Evolutionary conservation across 2,329 filamentous ascomycete species (phyloP).

Genomic region (Sporothrix humicola): DNA sequence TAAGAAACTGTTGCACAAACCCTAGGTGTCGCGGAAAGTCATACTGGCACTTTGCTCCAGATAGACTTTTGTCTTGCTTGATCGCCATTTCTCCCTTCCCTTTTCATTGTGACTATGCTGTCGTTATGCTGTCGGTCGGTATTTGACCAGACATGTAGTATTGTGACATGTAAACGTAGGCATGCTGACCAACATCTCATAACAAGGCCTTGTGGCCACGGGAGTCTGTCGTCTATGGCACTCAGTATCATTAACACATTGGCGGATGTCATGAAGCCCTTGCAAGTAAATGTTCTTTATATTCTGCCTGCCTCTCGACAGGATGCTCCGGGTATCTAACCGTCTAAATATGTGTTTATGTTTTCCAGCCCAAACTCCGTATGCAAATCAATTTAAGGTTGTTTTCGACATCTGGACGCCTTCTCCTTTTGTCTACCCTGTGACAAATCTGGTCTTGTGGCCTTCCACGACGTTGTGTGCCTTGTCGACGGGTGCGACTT

Average conservation of each 20-base stretch:
- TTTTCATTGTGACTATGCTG: constrained; percentile 40
- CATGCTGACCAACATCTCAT: background rate
- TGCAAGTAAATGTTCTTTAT: background rate
- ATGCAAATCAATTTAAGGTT: background rate
- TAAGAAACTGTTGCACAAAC: constrained; percentile 53
- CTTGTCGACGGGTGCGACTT: background rate
- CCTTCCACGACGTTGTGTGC: constrained; percentile 32
- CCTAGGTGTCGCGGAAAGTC: constrained; percentile 90
- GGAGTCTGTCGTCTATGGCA: too few relatives aligned
- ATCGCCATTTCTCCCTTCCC: constrained; percentile 71
- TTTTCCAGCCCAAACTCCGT: constrained; percentile 23
- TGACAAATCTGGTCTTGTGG: constrained; percentile 31
- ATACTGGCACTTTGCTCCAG: constrained; percentile 49
- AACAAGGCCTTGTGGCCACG: too few relatives aligned
- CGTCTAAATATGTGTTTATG: background rate
- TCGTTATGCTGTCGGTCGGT: constrained; percentile 25
- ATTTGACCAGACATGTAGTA: constrained; percentile 41
- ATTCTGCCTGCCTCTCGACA: constrained; percentile 14
- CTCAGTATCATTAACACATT: background rate
- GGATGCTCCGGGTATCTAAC: constrained; percentile 21
- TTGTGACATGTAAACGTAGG: background rate
- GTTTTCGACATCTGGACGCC: background rate
- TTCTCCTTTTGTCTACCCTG: background rate
- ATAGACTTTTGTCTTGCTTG: constrained; percentile 74
- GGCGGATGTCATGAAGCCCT: background rate